These are phyloP conservation scores for Neofusicoccum sp. DNA, from an alignment of 2,329 filamentous ascomycete genomes.

Conservation along the genomic window DNA sequence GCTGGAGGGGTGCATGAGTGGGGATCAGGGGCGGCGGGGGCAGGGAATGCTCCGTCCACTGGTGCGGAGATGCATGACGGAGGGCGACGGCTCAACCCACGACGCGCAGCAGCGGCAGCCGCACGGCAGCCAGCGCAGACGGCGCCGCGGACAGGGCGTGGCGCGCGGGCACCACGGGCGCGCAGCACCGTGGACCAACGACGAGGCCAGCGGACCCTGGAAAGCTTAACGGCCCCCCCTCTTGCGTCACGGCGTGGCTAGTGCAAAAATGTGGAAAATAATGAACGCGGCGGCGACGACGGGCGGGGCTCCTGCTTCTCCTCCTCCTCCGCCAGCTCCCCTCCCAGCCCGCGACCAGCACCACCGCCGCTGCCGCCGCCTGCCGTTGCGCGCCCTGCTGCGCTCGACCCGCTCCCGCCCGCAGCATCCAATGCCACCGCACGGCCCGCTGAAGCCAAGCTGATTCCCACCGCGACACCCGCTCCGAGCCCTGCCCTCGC, in stretches of 20 bases:
- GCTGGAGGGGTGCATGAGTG: conserved; percentile 13
- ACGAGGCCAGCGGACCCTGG: too few species aligned
- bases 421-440: conserved; percentile 8
- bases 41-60: neutral
- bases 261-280: conserved; percentile 14
- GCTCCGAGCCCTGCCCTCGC: neutral
- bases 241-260: conserved; percentile 16
- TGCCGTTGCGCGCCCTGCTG: neutral
- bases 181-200: too few species aligned
- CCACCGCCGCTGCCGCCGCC: neutral
- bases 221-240: conserved; percentile 9
- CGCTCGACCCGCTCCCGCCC: neutral
- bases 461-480: conserved; percentile 12
- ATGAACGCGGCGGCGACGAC: neutral
- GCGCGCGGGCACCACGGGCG: neutral
- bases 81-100: too few species aligned
- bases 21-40: neutral
- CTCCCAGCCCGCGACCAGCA: neutral
- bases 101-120: too few species aligned
- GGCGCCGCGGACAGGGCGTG: neutral
- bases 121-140: neutral
- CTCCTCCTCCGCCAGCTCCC: neutral
- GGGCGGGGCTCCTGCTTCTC: neutral
- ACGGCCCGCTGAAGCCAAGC: conserved; percentile 6
- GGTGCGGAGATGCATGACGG: conserved; percentile 5